phyloP scores from a whole-genome alignment of 202 grass and related monocot species.

The Panicum hallii region DNA sequence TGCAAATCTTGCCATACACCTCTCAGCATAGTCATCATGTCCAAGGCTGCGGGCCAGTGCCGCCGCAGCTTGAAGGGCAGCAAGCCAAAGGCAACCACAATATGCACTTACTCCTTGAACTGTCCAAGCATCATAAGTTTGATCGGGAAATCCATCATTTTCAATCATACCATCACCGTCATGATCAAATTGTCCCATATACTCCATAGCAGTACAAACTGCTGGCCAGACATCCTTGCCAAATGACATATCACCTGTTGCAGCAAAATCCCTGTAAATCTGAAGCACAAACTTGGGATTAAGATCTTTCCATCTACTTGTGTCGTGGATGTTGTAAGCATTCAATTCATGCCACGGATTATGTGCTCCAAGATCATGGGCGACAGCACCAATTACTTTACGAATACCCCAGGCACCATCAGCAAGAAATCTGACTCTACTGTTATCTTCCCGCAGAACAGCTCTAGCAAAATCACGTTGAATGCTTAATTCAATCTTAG shows the following conservation, averaged over 20 bases:
- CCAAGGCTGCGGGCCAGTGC: constrained; percentile 81
- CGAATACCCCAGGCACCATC: constrained; percentile 83
- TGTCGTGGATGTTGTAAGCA: constrained; percentile 98
- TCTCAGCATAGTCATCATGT: constrained; percentile 72
- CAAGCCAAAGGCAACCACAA: constrained; percentile 94
- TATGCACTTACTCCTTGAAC: constrained; percentile 89
- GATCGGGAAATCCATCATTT: constrained; percentile 97
- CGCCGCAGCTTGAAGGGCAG: constrained; percentile 84
- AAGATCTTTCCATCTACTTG: constrained; percentile 98
- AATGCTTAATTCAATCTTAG: constrained; percentile 94
- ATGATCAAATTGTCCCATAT: constrained; percentile 93
- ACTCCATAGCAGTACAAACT: constrained; percentile 87
- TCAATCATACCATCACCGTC: constrained; percentile 88
- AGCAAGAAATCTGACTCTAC: constrained; percentile 90
- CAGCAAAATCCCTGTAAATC: constrained; percentile 93
- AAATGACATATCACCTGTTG: constrained; percentile 76
- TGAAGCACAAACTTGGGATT: constrained; percentile 95
- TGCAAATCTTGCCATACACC: constrained; percentile 79
- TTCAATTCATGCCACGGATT: constrained; percentile 98
- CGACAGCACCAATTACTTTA: constrained; percentile 90
- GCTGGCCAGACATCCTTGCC: constrained; percentile 91
- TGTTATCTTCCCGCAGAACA: constrained; percentile 86
- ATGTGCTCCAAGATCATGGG: constrained; percentile 96
- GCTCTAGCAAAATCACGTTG: constrained; percentile 91
- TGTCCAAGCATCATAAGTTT: constrained; percentile 98